phyloP scores from a whole-genome alignment of 768 basidiomycete genomes.

The Amanita inopinata region DNA sequence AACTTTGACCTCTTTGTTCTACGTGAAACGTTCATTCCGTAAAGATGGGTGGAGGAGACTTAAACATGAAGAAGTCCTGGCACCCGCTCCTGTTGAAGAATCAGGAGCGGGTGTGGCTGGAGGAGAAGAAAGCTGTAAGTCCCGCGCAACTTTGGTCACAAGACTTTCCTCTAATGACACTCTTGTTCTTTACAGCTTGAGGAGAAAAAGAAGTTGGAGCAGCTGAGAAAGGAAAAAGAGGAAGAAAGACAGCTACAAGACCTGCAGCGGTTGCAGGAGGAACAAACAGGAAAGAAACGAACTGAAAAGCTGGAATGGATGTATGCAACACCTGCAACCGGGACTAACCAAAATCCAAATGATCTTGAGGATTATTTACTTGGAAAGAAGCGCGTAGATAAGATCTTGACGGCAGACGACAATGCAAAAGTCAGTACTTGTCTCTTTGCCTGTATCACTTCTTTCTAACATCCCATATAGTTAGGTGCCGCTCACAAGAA shows the following conservation, averaged over 20 bases:
- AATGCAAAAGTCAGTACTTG: slow-evolving; percentile 62
- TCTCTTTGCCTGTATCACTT: neutral
- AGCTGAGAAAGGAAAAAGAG: slow-evolving; percentile 94
- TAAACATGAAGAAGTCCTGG: slow-evolving; percentile 99
- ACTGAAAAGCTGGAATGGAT: slow-evolving; percentile 98
- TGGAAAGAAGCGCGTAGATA: slow-evolving; percentile 96
- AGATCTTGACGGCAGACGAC: slow-evolving; percentile 86
- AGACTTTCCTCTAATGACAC: slow-evolving; percentile 10
- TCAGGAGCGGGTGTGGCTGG: slow-evolving; percentile 98
- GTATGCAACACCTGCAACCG: slow-evolving; percentile 95
- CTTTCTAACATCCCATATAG: slow-evolving; percentile 24
- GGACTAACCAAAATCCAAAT: slow-evolving; percentile 76
- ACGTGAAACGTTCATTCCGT: slow-evolving; percentile 5
- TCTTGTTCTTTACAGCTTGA: slow-evolving; percentile 59
- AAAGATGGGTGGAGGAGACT: slow-evolving; percentile 97
- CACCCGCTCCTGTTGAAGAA: slow-evolving; percentile 96
- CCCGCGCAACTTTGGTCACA: slow-evolving; percentile 1
- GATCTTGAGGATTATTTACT: slow-evolving; percentile 95
- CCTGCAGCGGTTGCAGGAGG: slow-evolving; percentile 90
- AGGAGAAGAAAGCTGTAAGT: slow-evolving; percentile 92
- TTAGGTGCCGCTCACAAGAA: slow-evolving; percentile 82
- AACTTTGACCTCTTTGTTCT: slow-evolving; percentile 11
- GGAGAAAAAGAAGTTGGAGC: slow-evolving; percentile 97
- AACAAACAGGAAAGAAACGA: slow-evolving; percentile 89
- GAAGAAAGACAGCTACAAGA: slow-evolving; percentile 97